Evolutionary conservation across 306 rosid species (phyloP).

Genomic region (Echinosophora koreensis): DNA sequence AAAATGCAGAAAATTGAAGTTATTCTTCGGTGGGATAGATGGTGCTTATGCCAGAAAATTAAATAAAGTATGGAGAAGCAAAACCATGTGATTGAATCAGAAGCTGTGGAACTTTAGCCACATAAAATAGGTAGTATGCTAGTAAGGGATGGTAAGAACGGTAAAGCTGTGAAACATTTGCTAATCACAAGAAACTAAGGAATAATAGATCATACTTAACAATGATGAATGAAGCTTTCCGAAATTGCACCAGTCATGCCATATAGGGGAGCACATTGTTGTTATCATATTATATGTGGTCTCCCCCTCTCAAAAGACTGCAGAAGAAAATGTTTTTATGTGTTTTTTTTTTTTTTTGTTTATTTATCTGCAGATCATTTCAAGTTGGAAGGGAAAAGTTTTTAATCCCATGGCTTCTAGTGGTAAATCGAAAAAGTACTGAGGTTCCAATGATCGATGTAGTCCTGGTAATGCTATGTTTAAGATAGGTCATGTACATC

Average conservation of each 20-base stretch:
- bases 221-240: not conserved
- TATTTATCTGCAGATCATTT: constrained; percentile 72
- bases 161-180: not conserved
- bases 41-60: not conserved
- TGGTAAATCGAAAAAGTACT: constrained; percentile 87
- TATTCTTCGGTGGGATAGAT: constrained; percentile 8
- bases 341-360: constrained; percentile 12
- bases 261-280: constrained; percentile 19
- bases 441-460: constrained; percentile 93
- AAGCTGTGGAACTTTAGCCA: not conserved
- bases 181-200: not conserved
- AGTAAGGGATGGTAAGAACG: not conserved
- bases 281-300: not conserved
- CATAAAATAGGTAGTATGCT: not conserved
- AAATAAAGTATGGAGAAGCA: not conserved
- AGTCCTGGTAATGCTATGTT: constrained; percentile 67
- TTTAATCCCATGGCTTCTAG: constrained; percentile 90
- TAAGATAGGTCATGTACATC: constrained; percentile 18
- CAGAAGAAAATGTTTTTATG: constrained; percentile 32
- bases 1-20: constrained; percentile 6
- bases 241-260: not conserved
- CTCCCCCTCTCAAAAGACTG: not conserved
- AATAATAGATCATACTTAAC: not conserved
- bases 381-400: constrained; percentile 96
- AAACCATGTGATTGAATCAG: not conserved